phyloP scores from a whole-genome alignment of 192 early-diverging fungal genomes.

The Coemansia sp. region DNA sequence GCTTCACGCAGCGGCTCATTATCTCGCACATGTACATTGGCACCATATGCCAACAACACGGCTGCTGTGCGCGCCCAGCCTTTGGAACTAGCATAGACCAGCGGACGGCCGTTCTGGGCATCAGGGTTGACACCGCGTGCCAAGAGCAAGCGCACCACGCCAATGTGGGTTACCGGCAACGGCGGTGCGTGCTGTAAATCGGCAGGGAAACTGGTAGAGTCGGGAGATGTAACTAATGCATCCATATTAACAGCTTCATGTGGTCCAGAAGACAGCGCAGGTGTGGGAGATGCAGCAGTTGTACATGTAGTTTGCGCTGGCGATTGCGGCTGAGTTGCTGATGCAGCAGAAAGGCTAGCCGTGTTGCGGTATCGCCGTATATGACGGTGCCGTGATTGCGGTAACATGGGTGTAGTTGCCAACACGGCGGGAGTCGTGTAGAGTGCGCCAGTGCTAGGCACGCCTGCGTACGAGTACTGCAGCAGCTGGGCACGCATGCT shows the following conservation, averaged over 20 bases:
- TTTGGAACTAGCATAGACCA: constrained; percentile 28
- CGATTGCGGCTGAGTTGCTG: neutral
- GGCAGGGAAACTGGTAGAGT: no score
- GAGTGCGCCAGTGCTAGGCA: constrained; percentile 3
- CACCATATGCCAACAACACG: constrained; percentile 22
- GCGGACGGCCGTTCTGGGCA: constrained; percentile 28
- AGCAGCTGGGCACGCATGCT: constrained; percentile 3
- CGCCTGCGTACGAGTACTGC: constrained; percentile 14
- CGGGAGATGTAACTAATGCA: neutral
- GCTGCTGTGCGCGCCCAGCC: constrained; percentile 27
- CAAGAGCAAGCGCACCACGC: constrained; percentile 33
- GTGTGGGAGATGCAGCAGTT: neutral
- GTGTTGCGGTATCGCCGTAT: constrained; percentile 15
- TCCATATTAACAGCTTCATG: constrained; percentile 4
- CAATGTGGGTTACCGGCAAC: constrained; percentile 12
- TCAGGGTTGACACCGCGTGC: constrained; percentile 31
- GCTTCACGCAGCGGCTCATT: constrained; percentile 37
- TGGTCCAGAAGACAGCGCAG: neutral
- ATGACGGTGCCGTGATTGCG: neutral
- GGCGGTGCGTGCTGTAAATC: neutral
- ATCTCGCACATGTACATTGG: constrained; percentile 19
- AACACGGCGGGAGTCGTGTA: constrained; percentile 5
- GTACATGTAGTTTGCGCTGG: neutral
- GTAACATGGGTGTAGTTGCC: neutral
- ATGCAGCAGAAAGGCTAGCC: constrained; percentile 1